phyloP scores from a whole-genome alignment of 1,284 basidiomycete species.

The Pseudozyma hubeiensis region DNA sequence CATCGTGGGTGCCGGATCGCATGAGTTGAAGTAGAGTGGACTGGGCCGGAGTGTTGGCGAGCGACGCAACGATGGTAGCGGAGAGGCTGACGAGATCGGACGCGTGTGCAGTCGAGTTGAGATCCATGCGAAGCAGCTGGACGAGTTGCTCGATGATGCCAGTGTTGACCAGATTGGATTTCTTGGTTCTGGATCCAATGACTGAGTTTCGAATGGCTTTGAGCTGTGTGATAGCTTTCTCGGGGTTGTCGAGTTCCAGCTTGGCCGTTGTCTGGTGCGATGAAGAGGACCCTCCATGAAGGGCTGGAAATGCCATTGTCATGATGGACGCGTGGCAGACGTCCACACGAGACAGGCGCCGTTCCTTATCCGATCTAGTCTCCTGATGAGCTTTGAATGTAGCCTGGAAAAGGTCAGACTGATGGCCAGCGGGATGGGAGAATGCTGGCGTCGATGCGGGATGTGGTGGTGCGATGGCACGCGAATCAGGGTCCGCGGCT shows the following conservation, averaged over 20 bases:
- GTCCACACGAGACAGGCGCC: too few relatives aligned
- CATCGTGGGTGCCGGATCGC: conserved; percentile 40
- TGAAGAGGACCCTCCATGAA: conserved; percentile 7
- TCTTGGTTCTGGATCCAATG: conserved; percentile 52
- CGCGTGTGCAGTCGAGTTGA: conserved; percentile 23
- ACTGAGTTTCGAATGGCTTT: conserved; percentile 50
- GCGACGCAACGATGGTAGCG: conserved; percentile 47
- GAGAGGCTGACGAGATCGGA: conserved; percentile 43
- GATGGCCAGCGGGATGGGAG: too few relatives aligned
- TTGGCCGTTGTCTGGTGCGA: conserved; percentile 8
- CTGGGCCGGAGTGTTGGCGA: conserved; percentile 48
- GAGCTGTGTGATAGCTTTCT: conserved; percentile 38
- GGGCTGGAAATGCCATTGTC: conserved; percentile 28
- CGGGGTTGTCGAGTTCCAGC: conserved; percentile 38
- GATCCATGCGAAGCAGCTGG: conserved; percentile 37
- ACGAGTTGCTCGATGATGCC: conserved; percentile 44
- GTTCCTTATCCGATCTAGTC: too few relatives aligned
- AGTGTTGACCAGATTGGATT: conserved; percentile 45
- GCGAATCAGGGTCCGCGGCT: too few relatives aligned
- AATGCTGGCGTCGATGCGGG: too few relatives aligned
- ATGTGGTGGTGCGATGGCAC: too few relatives aligned
- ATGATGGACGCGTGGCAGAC: neutral
- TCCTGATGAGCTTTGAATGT: too few relatives aligned
- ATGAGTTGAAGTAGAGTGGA: conserved; percentile 44
- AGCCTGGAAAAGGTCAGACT: too few relatives aligned